These are phyloP conservation scores for Pezicula rhizophila DNA, from an alignment of 2,329 filamentous ascomycete species.

Conservation along the genomic window DNA sequence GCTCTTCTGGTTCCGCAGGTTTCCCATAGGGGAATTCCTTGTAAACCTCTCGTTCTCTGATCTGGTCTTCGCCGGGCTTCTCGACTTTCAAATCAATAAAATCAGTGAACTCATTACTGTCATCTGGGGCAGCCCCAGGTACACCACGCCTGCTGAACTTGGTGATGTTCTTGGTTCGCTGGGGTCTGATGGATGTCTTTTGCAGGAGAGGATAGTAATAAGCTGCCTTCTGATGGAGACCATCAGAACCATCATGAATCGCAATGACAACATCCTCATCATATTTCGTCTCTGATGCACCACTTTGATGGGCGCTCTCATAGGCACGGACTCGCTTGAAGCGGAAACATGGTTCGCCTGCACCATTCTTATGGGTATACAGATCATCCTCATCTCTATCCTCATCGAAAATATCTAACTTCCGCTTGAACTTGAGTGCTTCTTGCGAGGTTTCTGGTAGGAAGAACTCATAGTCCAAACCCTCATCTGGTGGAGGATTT, in stretches of 20 bases:
- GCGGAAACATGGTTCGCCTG: slow-evolving; percentile 45
- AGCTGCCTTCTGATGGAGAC: slow-evolving; percentile 47
- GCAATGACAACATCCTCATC: slow-evolving; percentile 57
- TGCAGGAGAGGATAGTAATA: slow-evolving; percentile 67
- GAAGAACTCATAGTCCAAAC: slow-evolving; percentile 63
- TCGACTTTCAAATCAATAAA: slow-evolving; percentile 49
- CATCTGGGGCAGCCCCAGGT: slow-evolving; percentile 22
- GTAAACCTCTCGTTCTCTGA: slow-evolving; percentile 45
- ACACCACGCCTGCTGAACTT: slow-evolving; percentile 27
- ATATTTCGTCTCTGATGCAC: slow-evolving; percentile 51
- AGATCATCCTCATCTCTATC: slow-evolving; percentile 47
- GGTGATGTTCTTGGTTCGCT: slow-evolving; percentile 58
- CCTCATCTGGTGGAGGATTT: slow-evolving; percentile 49
- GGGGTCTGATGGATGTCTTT: slow-evolving; percentile 54
- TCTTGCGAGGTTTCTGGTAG: slow-evolving; percentile 44
- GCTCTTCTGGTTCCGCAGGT: not conserved
- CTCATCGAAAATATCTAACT: slow-evolving; percentile 52
- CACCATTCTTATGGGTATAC: slow-evolving; percentile 45
- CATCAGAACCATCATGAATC: slow-evolving; percentile 47
- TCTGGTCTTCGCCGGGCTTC: slow-evolving; percentile 49
- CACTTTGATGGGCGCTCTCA: slow-evolving; percentile 54
- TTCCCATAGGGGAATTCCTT: slow-evolving; percentile 29
- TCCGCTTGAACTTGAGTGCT: slow-evolving; percentile 50
- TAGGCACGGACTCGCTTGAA: slow-evolving; percentile 59
- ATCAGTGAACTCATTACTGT: slow-evolving; percentile 39